These are phyloP conservation scores for Diaporthe humulicola DNA, from an alignment of 2,329 filamentous ascomycete species.

Conservation along the genomic window DNA sequence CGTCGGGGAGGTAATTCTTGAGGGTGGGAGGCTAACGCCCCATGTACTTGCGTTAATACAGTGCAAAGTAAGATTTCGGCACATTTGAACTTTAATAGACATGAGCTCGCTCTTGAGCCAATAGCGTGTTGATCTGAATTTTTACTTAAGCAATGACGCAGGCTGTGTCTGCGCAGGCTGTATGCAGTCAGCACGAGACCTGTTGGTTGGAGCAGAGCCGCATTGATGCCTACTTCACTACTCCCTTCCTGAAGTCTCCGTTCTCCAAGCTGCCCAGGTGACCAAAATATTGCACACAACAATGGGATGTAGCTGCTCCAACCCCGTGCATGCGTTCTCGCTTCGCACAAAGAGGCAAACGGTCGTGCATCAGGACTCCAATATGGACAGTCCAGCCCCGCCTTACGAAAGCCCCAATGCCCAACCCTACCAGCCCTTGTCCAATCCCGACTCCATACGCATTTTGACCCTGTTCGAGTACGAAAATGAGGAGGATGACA, in stretches of 20 bases:
- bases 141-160: background rate
- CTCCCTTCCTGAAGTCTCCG: fast-evolving
- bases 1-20: too few species aligned
- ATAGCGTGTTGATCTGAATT: too few species aligned
- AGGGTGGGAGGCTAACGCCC: too few species aligned
- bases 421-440: background rate
- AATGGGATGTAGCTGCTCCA: background rate
- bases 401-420: background rate
- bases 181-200: background rate
- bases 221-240: background rate
- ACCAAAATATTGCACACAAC: background rate
- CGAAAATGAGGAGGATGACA: background rate
- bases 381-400: background rate
- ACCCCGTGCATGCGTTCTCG: background rate
- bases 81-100: too few species aligned
- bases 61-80: too few species aligned
- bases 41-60: too few species aligned
- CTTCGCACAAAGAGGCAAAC: background rate
- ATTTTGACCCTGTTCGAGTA: background rate
- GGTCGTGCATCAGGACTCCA: background rate
- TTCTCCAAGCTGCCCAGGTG: too few species aligned
- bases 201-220: background rate
- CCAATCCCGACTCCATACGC: background rate
- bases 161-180: background rate
- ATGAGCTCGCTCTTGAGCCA: too few species aligned